These are phyloP conservation scores for Aspergillus aculeatus DNA, from an alignment of 2,329 filamentous ascomycete species.

Conservation along the genomic window DNA sequence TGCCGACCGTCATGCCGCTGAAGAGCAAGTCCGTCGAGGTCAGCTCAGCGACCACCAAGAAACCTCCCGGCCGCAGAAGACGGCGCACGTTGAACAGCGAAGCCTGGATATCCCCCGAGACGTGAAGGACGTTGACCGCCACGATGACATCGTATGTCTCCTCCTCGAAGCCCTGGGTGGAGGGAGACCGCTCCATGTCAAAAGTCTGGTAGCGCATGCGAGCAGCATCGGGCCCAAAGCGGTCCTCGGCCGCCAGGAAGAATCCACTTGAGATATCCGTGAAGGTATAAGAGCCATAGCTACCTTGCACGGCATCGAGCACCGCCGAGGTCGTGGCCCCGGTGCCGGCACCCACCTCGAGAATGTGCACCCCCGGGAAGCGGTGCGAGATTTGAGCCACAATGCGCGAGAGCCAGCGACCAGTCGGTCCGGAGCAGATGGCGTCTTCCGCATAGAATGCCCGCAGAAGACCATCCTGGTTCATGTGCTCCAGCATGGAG, in stretches of 20 bases:
- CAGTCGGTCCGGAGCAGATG: too few relatives aligned
- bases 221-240: background rate
- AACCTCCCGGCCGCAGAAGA: slow-evolving; percentile 7
- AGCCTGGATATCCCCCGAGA: slow-evolving; percentile 28
- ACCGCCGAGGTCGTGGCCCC: slow-evolving; percentile 43
- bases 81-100: slow-evolving; percentile 42
- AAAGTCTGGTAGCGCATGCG: slow-evolving; percentile 15
- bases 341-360: slow-evolving; percentile 39
- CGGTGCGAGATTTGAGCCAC: too few relatives aligned
- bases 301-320: slow-evolving; percentile 29
- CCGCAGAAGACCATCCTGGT: too few relatives aligned
- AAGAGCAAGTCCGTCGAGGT: background rate
- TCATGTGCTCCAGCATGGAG: too few relatives aligned
- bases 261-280: slow-evolving; percentile 48
- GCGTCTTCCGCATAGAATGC: too few relatives aligned
- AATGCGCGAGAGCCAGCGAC: too few relatives aligned
- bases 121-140: slow-evolving; percentile 42
- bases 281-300: slow-evolving; percentile 42
- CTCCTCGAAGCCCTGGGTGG: slow-evolving; percentile 36
- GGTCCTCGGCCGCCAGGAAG: slow-evolving; percentile 35
- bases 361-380: too few relatives aligned
- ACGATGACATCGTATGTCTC: slow-evolving; percentile 39
- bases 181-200: slow-evolving; percentile 34
- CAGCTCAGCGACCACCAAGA: background rate
- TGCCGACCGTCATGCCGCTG: background rate